Evolutionary conservation across 1,284 basidiomycete genomes (phyloP).

Genomic region (Sparassis latifolia): DNA sequence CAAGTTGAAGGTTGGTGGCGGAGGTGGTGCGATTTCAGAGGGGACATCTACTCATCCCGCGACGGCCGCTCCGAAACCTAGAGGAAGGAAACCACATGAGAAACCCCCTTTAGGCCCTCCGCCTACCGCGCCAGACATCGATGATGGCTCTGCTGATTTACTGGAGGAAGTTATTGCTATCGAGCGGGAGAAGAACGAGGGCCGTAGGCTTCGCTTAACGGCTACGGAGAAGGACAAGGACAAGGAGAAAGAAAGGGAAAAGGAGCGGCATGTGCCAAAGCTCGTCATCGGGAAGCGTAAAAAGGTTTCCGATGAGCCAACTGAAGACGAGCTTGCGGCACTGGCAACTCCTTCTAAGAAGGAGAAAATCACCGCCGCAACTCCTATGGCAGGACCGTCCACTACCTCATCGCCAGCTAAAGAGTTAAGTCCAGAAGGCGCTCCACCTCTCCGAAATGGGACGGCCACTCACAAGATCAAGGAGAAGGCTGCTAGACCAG

Average conservation of each 20-base stretch:
- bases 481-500: constrained; percentile 31
- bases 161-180: constrained; percentile 77
- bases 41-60: constrained; percentile 9
- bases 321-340: constrained; percentile 50
- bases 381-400: constrained; percentile 21
- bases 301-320: constrained; percentile 32
- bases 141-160: constrained; percentile 72
- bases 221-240: constrained; percentile 1
- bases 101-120: constrained; percentile 45
- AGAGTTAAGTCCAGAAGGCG: constrained; percentile 6
- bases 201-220: constrained; percentile 20
- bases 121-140: constrained; percentile 46
- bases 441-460: constrained; percentile 11
- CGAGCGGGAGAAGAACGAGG: constrained; percentile 56
- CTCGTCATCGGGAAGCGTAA: constrained; percentile 45
- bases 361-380: constrained; percentile 33
- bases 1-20: constrained; percentile 44
- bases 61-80: constrained; percentile 29
- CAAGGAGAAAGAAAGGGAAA: constrained; percentile 20
- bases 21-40: constrained; percentile 21
- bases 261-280: constrained; percentile 24
- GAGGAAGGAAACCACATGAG: constrained; percentile 41
- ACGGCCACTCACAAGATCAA: constrained; percentile 12
- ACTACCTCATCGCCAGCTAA: constrained; percentile 7
- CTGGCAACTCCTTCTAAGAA: constrained; percentile 60